phyloP scores from a whole-genome alignment of 1,284 basidiomycete genomes.

The Abortiporus biennis region DNA sequence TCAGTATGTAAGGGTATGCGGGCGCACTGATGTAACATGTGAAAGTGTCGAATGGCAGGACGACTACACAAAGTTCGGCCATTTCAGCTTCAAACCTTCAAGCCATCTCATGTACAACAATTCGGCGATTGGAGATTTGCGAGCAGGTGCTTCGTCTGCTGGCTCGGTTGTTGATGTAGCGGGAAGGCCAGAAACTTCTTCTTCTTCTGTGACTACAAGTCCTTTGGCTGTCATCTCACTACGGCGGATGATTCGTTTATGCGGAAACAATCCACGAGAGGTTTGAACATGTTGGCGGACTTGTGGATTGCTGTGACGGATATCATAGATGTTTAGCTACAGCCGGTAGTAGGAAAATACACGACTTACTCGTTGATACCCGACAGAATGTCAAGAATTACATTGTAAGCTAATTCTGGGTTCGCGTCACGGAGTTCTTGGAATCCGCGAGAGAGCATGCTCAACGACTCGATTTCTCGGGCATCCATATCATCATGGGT shows the following conservation, averaged over 20 bases:
- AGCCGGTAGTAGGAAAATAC: no score
- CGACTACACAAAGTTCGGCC: conserved; percentile 76
- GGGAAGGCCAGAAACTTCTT: conserved; percentile 54
- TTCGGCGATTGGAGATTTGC: conserved; percentile 85
- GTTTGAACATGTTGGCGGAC: conserved; percentile 78
- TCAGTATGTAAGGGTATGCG: no score
- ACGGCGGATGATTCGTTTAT: conserved; percentile 70
- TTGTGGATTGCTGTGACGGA: conserved; percentile 49
- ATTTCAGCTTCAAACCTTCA: conserved; percentile 84
- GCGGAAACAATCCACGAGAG: conserved; percentile 64
- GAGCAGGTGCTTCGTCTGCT: conserved; percentile 28
- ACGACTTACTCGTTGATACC: conserved; percentile 84
- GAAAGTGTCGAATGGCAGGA: no score
- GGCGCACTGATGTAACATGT: no score
- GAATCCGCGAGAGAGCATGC: conserved; percentile 88
- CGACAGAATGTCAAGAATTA: conserved; percentile 84
- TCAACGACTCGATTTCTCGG: conserved; percentile 81
- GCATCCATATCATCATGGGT: conserved; percentile 84
- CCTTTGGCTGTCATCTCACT: conserved; percentile 80
- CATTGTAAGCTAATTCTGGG: conserved; percentile 77
- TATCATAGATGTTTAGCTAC: conserved; percentile 10
- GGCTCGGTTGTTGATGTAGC: conserved; percentile 18
- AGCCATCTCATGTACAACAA: conserved; percentile 94
- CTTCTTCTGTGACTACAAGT: conserved; percentile 72
- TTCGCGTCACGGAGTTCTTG: conserved; percentile 77